phyloP scores from a whole-genome alignment of 345 rosid species.

The Limnanthes douglasii region DNA sequence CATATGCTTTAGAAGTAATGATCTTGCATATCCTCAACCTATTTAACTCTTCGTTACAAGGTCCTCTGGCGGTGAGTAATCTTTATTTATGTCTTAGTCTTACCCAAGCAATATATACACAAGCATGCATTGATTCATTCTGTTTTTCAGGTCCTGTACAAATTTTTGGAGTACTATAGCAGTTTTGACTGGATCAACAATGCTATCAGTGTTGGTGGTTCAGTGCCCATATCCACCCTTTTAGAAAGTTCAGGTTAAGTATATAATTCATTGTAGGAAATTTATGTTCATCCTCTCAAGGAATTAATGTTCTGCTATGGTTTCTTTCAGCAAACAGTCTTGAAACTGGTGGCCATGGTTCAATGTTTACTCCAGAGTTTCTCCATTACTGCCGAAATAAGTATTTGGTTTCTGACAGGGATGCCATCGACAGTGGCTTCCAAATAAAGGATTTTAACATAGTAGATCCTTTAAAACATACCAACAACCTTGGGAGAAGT shows the following conservation, averaged over 20 bases:
- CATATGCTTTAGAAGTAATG: conserved; percentile 68
- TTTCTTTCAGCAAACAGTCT: conserved; percentile 16
- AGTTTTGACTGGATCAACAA: conserved; percentile 63
- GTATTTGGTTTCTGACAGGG: conserved; percentile 23
- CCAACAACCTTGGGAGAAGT: conserved; percentile 86
- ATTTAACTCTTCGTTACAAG: conserved; percentile 39
- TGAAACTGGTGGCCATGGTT: conserved; percentile 14
- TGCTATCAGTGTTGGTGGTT: conserved; percentile 49
- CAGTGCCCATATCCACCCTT: conserved; percentile 35
- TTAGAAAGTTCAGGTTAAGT: conserved; percentile 38
- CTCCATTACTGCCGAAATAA: conserved; percentile 25
- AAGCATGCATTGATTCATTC: background rate
- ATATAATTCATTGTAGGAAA: background rate
- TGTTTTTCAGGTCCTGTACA: conserved; percentile 42
- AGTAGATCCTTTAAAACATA: conserved; percentile 63
- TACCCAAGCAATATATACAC: background rate
- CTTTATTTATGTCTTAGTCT: background rate
- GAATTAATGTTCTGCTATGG: background rate
- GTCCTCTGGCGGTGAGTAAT: conserved; percentile 59
- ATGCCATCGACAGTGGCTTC: conserved; percentile 18
- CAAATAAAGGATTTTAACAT: conserved; percentile 53
- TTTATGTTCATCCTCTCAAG: background rate
- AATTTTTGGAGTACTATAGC: conserved; percentile 59
- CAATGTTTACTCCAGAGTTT: conserved; percentile 38
- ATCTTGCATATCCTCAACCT: conserved; percentile 57